Base-by-base conservation (phyloP, 2,329 filamentous ascomycete genomes). In the Botryotinia globosa region DNA sequence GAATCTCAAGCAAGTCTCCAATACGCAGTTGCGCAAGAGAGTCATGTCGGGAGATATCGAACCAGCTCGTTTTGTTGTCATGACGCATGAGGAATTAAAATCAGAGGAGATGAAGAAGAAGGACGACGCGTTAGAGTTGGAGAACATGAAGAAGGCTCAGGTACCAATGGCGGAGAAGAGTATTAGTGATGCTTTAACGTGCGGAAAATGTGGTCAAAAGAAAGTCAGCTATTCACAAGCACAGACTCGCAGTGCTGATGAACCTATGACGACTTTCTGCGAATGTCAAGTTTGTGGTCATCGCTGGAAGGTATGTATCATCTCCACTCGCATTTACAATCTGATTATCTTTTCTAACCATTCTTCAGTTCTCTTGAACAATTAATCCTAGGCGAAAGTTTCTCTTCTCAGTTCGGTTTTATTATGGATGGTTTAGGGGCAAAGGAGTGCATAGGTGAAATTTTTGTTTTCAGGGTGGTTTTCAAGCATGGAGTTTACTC, bases 141-240 rank as follows among this genome's bases (percentile, higher is more conserved):
- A 98, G 83, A 99, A 99, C 83, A 94, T 98, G 92, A 94, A 94
- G 85, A 94, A 95, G 83, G 94, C 96, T 1, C 97, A 98, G 90
- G 94, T 97, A 18, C 93, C 95, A 73, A 92, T 94, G 86, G 92
- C 90, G 29, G 92, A 97, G 83, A 96, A 94, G 87, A 94, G 92
- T 81, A 94, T 98, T 84, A 94, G 91, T 81, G 91, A 92, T 81
- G 93, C 91, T 73, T 87, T 98, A 80, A 91, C 93, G 83, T 99
- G 96, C 84, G 89, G 94, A 80, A 94, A 94, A 83, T 99, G 96
- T 84, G 92, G 92, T 79, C 88, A 97, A 87, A 94, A 92, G 86
- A 94, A 94, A 86, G 96, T 98, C 80, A 94, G 92, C 83, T 99
- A 99, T 83, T 94, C 90, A 66, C 96, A 99, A 84, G 96, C 96